Evolutionary conservation across 108 stramenopile genomes (phyloP).

Genomic region (Discostella stelligeroides): DNA sequence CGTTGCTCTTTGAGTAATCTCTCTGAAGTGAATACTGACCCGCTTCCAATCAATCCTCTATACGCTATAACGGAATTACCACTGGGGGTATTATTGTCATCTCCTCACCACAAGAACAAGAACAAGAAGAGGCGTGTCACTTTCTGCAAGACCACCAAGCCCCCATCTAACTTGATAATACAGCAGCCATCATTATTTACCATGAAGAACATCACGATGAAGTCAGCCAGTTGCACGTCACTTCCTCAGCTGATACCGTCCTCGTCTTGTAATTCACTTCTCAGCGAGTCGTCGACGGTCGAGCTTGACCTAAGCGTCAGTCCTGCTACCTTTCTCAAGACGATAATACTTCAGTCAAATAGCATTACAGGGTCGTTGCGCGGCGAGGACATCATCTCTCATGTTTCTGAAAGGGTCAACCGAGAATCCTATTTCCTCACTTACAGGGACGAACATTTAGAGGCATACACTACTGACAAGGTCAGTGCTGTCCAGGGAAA

Average conservation of each 20-base stretch:
- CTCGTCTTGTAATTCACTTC: slow-evolving; percentile 3
- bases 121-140: slow-evolving; percentile 11
- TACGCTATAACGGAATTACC: no score
- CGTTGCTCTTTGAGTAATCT: no score
- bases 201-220: background rate
- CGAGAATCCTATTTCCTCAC: slow-evolving; percentile 37
- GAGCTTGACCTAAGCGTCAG: slow-evolving; percentile 44
- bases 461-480: slow-evolving; percentile 52
- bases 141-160: slow-evolving; percentile 12
- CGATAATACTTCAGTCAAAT: slow-evolving; percentile 44
- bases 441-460: slow-evolving; percentile 24
- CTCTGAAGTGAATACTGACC: no score
- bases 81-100: background rate
- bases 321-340: slow-evolving; percentile 36
- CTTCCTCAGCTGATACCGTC: slow-evolving; percentile 11
- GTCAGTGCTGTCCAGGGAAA: slow-evolving; percentile 56
- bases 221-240: slow-evolving; percentile 23
- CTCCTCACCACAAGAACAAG: background rate
- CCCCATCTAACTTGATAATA: background rate
- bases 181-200: background rate
- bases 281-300: slow-evolving; percentile 25
- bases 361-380: slow-evolving; percentile 17
- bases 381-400: slow-evolving; percentile 33
- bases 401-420: slow-evolving; percentile 13
- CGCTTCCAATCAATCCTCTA: no score